These are phyloP conservation scores for Phylloporus arenicola DNA, from an alignment of 768 basidiomycete species.

Conservation along the genomic window DNA sequence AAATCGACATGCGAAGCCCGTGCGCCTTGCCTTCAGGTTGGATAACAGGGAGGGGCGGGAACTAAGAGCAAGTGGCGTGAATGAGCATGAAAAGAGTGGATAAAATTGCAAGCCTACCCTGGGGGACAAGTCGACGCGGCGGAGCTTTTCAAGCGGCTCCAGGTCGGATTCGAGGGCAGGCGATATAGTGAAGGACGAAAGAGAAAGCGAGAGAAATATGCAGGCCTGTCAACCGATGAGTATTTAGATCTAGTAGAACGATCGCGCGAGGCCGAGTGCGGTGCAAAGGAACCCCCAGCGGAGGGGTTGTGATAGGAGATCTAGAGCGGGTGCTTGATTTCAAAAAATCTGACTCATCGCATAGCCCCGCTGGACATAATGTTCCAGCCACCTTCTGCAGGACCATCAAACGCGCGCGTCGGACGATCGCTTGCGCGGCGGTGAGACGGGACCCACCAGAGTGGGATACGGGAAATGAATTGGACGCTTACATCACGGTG, in stretches of 20 bases:
- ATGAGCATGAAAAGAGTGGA: not conserved
- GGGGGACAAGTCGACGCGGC: slow-evolving; percentile 36
- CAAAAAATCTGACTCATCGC: not conserved
- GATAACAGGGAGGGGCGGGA: slow-evolving; percentile 20
- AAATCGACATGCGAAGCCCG: slow-evolving; percentile 32
- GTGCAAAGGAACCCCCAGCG: slow-evolving; percentile 2
- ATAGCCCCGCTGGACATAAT: not conserved
- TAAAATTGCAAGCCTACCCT: slow-evolving; percentile 15
- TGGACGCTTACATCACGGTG: slow-evolving; percentile 55
- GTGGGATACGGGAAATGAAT: not conserved
- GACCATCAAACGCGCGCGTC: no score
- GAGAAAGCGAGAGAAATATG: slow-evolving; percentile 48
- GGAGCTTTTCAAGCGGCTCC: slow-evolving; percentile 54
- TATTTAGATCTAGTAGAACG: slow-evolving; percentile 3
- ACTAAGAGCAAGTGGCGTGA: slow-evolving; percentile 3
- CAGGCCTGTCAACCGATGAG: slow-evolving; percentile 43
- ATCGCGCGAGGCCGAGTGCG: slow-evolving; percentile 20
- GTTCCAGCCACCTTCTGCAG: not conserved
- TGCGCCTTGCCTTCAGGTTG: slow-evolving; percentile 15
- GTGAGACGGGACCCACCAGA: not conserved
- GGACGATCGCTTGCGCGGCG: no score
- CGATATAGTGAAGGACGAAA: slow-evolving; percentile 40
- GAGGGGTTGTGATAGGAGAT: not conserved
- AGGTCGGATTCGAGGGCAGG: slow-evolving; percentile 61
- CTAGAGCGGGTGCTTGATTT: slow-evolving; percentile 16